Evolutionary conservation across 768 basidiomycete species (phyloP), one percentile per base, ranked within the genome.

Genomic region (Hemileccinum rubropunctum): DNA sequence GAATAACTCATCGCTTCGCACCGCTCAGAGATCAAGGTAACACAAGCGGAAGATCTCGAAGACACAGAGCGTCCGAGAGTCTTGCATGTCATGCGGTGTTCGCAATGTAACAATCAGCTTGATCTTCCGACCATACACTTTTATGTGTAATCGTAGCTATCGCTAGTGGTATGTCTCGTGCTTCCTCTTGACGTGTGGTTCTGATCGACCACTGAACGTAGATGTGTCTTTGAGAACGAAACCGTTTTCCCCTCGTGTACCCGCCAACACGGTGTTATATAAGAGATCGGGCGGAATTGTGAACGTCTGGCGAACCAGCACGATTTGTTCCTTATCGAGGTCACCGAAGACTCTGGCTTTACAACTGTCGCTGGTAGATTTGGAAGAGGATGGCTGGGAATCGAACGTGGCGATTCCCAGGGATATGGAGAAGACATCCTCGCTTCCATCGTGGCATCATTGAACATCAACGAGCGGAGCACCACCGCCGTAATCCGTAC

Each of bases 101-200:
- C 95, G 18, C 79, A 85, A 4, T 98, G 97, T 66, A 79, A 84
- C 14, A 90, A 86, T 1, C 91, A 89, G 58, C 81, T 98, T 51
- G 95, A 98, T 65, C 80, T 98, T 10, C 95, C 97, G 0, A 88
- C 83, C 56, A 78, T 98, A 6, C 95, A 98, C 68, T 98, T n/a
- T 98, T 63, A 97, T 98, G 95, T 99, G 95, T 69, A 85, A 87
- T 60, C 97, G 98, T 65, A 93, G 91, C 53, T 98, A 91, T 72
- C 97, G 98, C 65, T 92, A 95, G 64, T 77, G 94, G 91, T 91
- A 46, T 37, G 70, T 64, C 15, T 43, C 30, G 4, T 23, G 3
- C 15, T 4, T 20, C 12, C 69, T 47, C 45, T 18, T 39, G 32
- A n/a, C 14, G 9, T n/a, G 28, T 12, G 13, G 12, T 33, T 23